Evolutionary conservation across 2,329 filamentous ascomycete species (phyloP).

Genomic region (Curvularia spicifera): DNA sequence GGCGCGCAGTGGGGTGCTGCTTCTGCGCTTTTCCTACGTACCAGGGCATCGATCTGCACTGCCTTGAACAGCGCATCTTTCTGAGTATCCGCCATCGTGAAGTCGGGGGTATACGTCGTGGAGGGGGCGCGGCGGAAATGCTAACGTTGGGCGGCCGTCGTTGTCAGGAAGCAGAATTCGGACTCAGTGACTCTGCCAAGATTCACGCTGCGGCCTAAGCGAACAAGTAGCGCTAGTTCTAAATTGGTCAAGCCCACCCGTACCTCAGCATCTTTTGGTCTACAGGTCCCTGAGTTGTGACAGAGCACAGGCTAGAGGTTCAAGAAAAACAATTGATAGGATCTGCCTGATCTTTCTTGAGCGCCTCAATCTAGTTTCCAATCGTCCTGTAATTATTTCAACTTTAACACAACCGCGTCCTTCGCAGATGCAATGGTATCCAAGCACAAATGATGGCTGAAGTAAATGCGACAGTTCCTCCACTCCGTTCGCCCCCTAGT

Average conservation of each 20-base stretch:
- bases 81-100: constrained; percentile 46
- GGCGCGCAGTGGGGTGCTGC: constrained; percentile 40
- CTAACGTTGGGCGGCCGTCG: constrained; percentile 29
- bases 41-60: constrained; percentile 93
- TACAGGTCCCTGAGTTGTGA: background rate
- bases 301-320: background rate
- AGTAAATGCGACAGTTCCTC: constrained; percentile 14
- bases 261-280: background rate
- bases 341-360: background rate
- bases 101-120: constrained; percentile 21
- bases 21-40: constrained; percentile 59
- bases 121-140: constrained; percentile 22
- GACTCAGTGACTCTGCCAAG: constrained; percentile 29
- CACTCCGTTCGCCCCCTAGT: background rate
- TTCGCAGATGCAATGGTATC: constrained; percentile 21
- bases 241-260: constrained; percentile 8
- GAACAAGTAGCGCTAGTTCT: constrained; percentile 19
- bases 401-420: background rate
- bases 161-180: constrained; percentile 27
- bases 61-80: constrained; percentile 70
- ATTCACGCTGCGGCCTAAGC: constrained; percentile 26
- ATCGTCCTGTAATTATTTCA: background rate
- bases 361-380: background rate
- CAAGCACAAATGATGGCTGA: constrained; percentile 28
- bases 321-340: background rate